Evolutionary conservation across 768 basidiomycete genomes (phyloP).

Genomic region (Hortiboletus flavorubellus): DNA sequence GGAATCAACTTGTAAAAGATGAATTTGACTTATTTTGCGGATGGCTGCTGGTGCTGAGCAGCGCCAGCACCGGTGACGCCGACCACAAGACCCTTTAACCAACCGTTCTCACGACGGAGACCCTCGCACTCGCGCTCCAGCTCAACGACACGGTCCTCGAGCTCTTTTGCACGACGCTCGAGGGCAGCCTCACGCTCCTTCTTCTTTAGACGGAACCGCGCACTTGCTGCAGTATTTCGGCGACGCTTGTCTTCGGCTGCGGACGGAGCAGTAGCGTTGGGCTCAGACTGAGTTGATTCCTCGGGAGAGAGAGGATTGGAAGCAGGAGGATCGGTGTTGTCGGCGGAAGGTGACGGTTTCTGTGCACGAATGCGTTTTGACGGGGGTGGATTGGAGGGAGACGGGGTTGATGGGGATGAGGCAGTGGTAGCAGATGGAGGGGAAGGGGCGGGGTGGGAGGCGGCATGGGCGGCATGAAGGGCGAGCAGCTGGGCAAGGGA

Average conservation of each 20-base stretch:
- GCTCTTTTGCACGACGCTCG: conserved; percentile 80
- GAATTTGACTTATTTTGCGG: conserved; percentile 14
- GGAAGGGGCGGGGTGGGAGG: conserved; percentile 18
- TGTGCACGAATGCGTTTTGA: conserved; percentile 57
- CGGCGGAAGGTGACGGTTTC: conserved; percentile 41
- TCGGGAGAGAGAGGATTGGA: conserved; percentile 29
- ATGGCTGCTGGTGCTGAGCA: conserved; percentile 26
- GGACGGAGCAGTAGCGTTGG: conserved; percentile 33
- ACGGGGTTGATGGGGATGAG: conserved; percentile 12
- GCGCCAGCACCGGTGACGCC: conserved; percentile 75
- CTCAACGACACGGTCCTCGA: conserved; percentile 73
- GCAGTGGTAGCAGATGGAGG: conserved; percentile 15
- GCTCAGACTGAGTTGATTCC: conserved; percentile 19
- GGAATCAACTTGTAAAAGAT: not conserved
- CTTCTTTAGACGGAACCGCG: conserved; percentile 93
- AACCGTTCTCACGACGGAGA: conserved; percentile 84
- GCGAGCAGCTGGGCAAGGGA: conserved; percentile 73
- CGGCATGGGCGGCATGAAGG: conserved; percentile 43
- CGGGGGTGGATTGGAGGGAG: conserved; percentile 19
- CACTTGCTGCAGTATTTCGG: conserved; percentile 89
- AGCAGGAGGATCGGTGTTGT: conserved; percentile 20
- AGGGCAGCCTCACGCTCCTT: conserved; percentile 92
- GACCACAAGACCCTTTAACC: conserved; percentile 88
- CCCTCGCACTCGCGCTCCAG: conserved; percentile 91
- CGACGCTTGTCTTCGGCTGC: conserved; percentile 88